These are phyloP conservation scores for Kodamaea kaohsiungensis DNA, from an alignment of 805 yeast genomes.

Conservation along the genomic window DNA sequence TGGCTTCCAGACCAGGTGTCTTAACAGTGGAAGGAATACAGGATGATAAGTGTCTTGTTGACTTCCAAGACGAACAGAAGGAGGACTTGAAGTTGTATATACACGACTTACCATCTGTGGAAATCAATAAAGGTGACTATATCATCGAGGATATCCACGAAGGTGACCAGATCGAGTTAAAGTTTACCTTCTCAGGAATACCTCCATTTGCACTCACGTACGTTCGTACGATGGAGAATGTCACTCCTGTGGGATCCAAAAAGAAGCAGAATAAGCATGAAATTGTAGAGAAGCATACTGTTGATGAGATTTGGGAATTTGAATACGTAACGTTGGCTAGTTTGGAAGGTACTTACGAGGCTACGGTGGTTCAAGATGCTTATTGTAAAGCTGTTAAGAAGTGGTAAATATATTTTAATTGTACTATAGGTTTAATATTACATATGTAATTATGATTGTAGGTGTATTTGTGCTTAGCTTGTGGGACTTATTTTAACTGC, in stretches of 20 bases:
- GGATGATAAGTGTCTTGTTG: slow-evolving; percentile 76
- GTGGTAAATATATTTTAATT: not conserved
- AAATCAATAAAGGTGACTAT: slow-evolving; percentile 75
- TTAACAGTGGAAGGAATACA: slow-evolving; percentile 65
- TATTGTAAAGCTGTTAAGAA: slow-evolving; percentile 51
- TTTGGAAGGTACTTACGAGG: slow-evolving; percentile 92
- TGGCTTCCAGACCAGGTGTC: slow-evolving; percentile 82
- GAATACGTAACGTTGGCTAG: slow-evolving; percentile 75
- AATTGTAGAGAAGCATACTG: slow-evolving; percentile 53
- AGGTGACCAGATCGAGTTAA: slow-evolving; percentile 90
- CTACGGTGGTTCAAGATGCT: slow-evolving; percentile 84
- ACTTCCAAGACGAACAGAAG: slow-evolving; percentile 44
- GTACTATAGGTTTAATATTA: not conserved
- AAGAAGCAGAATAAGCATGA: slow-evolving; percentile 22
- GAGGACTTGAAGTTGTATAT: slow-evolving; percentile 35
- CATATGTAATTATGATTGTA: not conserved
- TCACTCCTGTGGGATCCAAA: slow-evolving; percentile 16
- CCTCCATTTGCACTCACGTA: slow-evolving; percentile 92
- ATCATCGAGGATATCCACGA: slow-evolving; percentile 83
- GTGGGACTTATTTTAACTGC: no score
- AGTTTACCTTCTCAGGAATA: slow-evolving; percentile 77
- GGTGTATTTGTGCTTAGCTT: not conserved
- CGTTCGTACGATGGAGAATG: slow-evolving; percentile 61
- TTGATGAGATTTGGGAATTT: slow-evolving; percentile 69
- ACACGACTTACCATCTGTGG: slow-evolving; percentile 69